phyloP scores from a whole-genome alignment of 495 filamentous ascomycete genomes.

The Bacidia gigantensis region DNA sequence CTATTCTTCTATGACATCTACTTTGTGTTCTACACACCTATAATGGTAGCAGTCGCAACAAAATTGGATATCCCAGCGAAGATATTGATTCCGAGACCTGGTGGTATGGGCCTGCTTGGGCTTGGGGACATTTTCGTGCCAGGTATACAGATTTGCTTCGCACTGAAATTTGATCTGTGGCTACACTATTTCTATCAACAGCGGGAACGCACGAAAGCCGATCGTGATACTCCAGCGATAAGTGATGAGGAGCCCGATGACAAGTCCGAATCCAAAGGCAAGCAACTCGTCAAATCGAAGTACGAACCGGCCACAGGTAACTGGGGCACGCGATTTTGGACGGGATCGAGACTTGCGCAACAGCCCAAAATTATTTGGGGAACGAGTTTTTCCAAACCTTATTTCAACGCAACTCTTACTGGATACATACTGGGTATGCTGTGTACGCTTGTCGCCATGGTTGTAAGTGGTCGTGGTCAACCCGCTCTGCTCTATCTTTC shows the following conservation, averaged over 20 bases:
- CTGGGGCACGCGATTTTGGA: slow-evolving; percentile 87
- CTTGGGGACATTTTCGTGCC: slow-evolving; percentile 92
- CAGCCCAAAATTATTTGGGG: slow-evolving; percentile 1
- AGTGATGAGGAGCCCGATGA: not conserved
- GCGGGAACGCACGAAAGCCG: slow-evolving; percentile 3
- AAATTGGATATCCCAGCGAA: slow-evolving; percentile 88
- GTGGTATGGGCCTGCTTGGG: slow-evolving; percentile 65
- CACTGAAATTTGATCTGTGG: slow-evolving; percentile 82
- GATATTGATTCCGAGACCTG: slow-evolving; percentile 65
- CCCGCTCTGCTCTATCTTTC: slow-evolving; percentile 90
- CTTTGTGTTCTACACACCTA: slow-evolving; percentile 92
- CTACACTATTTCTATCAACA: slow-evolving; percentile 56
- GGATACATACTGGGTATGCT: slow-evolving; percentile 78
- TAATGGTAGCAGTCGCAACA: slow-evolving; percentile 93
- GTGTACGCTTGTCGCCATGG: slow-evolving; percentile 60
- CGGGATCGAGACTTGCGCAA: slow-evolving; percentile 21
- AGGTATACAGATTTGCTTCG: slow-evolving; percentile 77
- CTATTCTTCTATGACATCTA: slow-evolving; percentile 93
- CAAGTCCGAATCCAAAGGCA: not conserved
- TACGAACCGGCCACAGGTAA: slow-evolving; percentile 47
- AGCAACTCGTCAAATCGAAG: slow-evolving; percentile 36
- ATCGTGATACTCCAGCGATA: not conserved
- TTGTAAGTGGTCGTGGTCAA: slow-evolving; percentile 67
- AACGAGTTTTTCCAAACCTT: slow-evolving; percentile 60
- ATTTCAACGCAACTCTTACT: slow-evolving; percentile 65